phyloP scores from a whole-genome alignment of 1,284 basidiomycete species.

The Bjerkandera adusta region DNA sequence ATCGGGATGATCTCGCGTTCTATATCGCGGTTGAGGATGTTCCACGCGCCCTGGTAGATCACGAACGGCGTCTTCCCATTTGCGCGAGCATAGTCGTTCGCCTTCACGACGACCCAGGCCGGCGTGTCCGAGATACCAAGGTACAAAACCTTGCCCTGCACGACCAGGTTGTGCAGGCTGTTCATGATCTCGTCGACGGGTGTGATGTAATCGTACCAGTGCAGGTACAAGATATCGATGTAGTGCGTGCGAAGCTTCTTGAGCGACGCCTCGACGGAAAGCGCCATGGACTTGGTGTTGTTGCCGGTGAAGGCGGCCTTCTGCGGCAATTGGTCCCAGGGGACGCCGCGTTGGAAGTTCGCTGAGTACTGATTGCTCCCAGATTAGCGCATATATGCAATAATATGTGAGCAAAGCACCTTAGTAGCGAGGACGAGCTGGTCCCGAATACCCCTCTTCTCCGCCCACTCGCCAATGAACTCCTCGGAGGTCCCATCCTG shows the following conservation, averaged over 20 bases:
- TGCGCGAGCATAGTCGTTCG: slow-evolving; percentile 50
- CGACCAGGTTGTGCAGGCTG: slow-evolving; percentile 2
- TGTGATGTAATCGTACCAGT: slow-evolving; percentile 5
- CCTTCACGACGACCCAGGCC: slow-evolving; percentile 52
- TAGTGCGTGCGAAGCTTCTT: slow-evolving; percentile 6
- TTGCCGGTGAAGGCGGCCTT: slow-evolving; percentile 43
- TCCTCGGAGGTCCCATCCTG: slow-evolving; percentile 37
- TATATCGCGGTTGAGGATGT: slow-evolving; percentile 45
- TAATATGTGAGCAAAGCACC: slow-evolving; percentile 21
- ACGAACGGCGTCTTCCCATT: slow-evolving; percentile 50
- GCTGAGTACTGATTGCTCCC: slow-evolving; percentile 4
- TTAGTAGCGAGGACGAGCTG: slow-evolving; percentile 57
- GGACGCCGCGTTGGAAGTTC: slow-evolving; percentile 16
- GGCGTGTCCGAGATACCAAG: slow-evolving; percentile 36
- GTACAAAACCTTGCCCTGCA: slow-evolving; percentile 5
- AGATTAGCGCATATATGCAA: background rate
- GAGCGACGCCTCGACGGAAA: background rate
- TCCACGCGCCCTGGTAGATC: slow-evolving; percentile 58
- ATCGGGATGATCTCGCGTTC: slow-evolving; percentile 63
- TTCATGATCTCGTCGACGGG: slow-evolving; percentile 9
- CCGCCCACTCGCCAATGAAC: slow-evolving; percentile 60
- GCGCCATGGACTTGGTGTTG: slow-evolving; percentile 5
- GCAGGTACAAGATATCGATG: slow-evolving; percentile 8
- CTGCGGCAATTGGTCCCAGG: slow-evolving; percentile 24
- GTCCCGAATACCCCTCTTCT: slow-evolving; percentile 47